Evolutionary conservation across 2,329 filamentous ascomycete genomes (phyloP).

Genomic region (Pseudogymnoascus pannorum): DNA sequence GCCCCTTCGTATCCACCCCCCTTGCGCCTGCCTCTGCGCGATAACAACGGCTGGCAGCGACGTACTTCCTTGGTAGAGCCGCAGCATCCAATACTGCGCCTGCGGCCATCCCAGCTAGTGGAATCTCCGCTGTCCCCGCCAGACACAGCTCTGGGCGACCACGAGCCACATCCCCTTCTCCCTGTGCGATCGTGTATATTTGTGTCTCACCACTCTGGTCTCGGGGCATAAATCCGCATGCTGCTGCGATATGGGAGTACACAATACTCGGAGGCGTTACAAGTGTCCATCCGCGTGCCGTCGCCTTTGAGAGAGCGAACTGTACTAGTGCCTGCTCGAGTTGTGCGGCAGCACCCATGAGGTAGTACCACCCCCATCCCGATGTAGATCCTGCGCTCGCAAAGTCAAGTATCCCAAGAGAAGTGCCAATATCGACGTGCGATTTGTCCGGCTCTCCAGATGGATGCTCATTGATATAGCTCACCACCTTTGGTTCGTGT

Average conservation of each 20-base stretch:
- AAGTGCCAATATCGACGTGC: constrained; percentile 78
- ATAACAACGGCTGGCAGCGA: constrained; percentile 87
- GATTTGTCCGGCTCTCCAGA: constrained; percentile 48
- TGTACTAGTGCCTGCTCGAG: constrained; percentile 92
- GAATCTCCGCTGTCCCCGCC: constrained; percentile 88
- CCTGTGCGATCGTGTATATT: constrained; percentile 72
- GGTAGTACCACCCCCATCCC: constrained; percentile 97
- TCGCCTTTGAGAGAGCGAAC: constrained; percentile 70
- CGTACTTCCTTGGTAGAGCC: constrained; percentile 68
- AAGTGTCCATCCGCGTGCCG: constrained; percentile 66
- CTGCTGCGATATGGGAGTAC: constrained; percentile 81
- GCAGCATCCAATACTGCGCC: constrained; percentile 57
- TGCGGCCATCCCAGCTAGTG: constrained; percentile 84
- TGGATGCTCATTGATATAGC: constrained; percentile 71
- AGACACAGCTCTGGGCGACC: constrained; percentile 66
- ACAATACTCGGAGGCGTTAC: constrained; percentile 85
- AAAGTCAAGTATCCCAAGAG: constrained; percentile 90
- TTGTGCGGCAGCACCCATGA: constrained; percentile 82
- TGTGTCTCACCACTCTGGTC: constrained; percentile 89
- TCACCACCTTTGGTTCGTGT: constrained; percentile 55
- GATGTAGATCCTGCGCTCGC: constrained; percentile 69
- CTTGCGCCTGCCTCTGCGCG: constrained; percentile 88
- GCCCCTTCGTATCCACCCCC: constrained; percentile 83
- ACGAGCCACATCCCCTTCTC: constrained; percentile 50
- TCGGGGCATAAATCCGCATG: constrained; percentile 90